Evolutionary conservation across 768 basidiomycete genomes (phyloP), one percentile per base, ranked within the genome.

Genomic region (Boletellus sp.): DNA sequence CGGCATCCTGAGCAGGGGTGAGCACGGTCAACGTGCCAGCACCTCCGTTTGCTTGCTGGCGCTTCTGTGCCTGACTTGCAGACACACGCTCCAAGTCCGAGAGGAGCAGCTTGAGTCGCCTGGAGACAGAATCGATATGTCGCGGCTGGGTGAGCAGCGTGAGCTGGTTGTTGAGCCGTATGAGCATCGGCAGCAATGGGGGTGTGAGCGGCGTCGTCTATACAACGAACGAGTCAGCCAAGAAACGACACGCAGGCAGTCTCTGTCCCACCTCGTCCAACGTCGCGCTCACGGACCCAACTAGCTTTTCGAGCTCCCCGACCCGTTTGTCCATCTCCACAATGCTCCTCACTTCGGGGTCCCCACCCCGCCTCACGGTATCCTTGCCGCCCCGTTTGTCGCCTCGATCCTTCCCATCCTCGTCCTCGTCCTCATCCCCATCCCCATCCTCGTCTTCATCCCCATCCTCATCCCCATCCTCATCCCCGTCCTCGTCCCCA

Each of bases 101-200:
- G 13, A 95, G 77, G 16, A 98, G 79, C 8, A 97, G 74, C 62
- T 98, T 99, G 53, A 98, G 79, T 5, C 95, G 85, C 5, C 95
- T 82, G 2, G 94, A 94, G 54, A 97, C 88, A 11, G 92, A 89
- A 68, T 99, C 96, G 43, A 98, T 85, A 63, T 98, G 94, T 15
- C 94, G 84, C 0, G 96, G 95, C 71, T 97, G 94, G 0, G 95
- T 90, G 40, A 99, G 82, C 15, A 97, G 75, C 7, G 84, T 81
- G 20, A 98, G 73, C 64, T 96, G 93, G 19, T 83, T 81, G 61
- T 90, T 92, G 38, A 97, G 80, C 38, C 89, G 82, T 16, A 80
- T 79, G 46, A 97, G 77, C 42, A 90, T 79, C 0, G 90, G 85
- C 4, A 96, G 72, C n/a, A 97, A 74, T 3, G 90, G 89, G 6